phyloP scores from a whole-genome alignment of 2,329 filamentous ascomycete species.

The Metarhizium anisopliae region DNA sequence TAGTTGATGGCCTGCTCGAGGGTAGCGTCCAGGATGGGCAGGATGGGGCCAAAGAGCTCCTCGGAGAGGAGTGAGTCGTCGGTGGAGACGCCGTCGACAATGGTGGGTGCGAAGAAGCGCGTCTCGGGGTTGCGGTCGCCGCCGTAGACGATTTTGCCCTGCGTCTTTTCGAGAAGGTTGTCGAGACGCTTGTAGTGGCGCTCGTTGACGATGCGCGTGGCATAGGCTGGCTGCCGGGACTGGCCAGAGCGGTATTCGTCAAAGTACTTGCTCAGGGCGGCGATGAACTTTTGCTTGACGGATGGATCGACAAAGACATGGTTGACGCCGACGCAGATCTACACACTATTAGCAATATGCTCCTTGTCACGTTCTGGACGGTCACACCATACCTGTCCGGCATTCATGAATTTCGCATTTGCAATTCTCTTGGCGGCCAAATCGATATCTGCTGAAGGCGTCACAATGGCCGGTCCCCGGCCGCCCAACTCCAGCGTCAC shows the following conservation, averaged over 20 bases:
- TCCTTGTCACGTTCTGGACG: not conserved
- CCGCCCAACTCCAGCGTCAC: slow-evolving; percentile 36
- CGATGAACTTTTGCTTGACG: slow-evolving; percentile 27
- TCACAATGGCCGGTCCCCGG: slow-evolving; percentile 34
- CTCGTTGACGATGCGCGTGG: slow-evolving; percentile 29
- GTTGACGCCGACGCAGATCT: slow-evolving; percentile 23
- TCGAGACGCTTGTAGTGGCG: slow-evolving; percentile 32
- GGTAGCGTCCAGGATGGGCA: slow-evolving; percentile 28
- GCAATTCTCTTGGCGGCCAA: slow-evolving; percentile 33
- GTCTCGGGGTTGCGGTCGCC: slow-evolving; percentile 20
- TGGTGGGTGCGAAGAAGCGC: slow-evolving; percentile 25
- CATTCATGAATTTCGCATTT: slow-evolving; percentile 31
- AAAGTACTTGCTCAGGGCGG: slow-evolving; percentile 22
- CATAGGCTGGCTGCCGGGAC: slow-evolving; percentile 4
- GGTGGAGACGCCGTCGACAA: slow-evolving; percentile 26
- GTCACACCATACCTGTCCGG: slow-evolving; percentile 20
- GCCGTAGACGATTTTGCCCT: slow-evolving; percentile 27
- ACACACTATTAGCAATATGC: slow-evolving; percentile 19
- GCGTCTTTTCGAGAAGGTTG: slow-evolving; percentile 23
- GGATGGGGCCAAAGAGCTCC: slow-evolving; percentile 35
- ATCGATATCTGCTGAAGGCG: slow-evolving; percentile 29
- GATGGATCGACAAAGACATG: slow-evolving; percentile 33
- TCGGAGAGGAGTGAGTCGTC: slow-evolving; percentile 31
- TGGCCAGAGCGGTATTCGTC: slow-evolving; percentile 13
- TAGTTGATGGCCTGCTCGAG: slow-evolving; percentile 20